These are phyloP conservation scores for Podila horticola DNA, from an alignment of 192 early-diverging fungal species.

Conservation along the genomic window DNA sequence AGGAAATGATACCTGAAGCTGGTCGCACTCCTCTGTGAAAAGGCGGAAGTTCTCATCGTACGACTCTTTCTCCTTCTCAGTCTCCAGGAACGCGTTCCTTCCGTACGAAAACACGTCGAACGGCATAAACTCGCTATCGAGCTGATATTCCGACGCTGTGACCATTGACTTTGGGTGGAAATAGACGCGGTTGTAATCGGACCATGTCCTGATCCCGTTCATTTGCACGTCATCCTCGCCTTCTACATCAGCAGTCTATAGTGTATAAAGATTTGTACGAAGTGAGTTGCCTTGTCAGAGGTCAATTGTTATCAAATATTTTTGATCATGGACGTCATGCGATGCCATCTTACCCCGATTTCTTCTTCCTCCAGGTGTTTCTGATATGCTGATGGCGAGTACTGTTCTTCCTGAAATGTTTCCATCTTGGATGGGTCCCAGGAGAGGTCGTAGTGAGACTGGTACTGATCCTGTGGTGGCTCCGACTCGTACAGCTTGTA, in stretches of 20 bases:
- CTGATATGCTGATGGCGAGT: conserved; percentile 32
- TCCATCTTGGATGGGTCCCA: conserved; percentile 51
- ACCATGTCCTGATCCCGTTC: conserved; percentile 74
- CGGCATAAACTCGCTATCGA: conserved; percentile 57
- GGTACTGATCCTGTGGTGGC: conserved; percentile 49
- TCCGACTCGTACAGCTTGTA: conserved; percentile 53
- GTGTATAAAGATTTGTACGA: neutral
- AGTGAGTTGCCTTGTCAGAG: neutral
- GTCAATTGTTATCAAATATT: neutral
- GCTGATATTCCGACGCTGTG: conserved; percentile 41
- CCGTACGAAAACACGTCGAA: conserved; percentile 66
- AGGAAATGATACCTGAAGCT: conserved; percentile 49
- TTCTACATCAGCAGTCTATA: conserved; percentile 36
- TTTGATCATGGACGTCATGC: neutral
- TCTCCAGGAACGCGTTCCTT: conserved; percentile 54
- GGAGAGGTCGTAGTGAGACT: conserved; percentile 51
- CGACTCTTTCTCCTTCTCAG: conserved; percentile 62
- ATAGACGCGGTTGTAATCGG: conserved; percentile 82
- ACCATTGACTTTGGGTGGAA: conserved; percentile 78
- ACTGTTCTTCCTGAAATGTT: conserved; percentile 37
- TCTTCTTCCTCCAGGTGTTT: conserved; percentile 42
- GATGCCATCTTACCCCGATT: conserved; percentile 19
- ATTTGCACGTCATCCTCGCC: conserved; percentile 59
- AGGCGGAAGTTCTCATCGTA: conserved; percentile 65
- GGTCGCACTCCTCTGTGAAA: conserved; percentile 67